These are phyloP conservation scores for Gremmenia infestans DNA, from an alignment of 2,329 filamentous ascomycete genomes.

Conservation along the genomic window DNA sequence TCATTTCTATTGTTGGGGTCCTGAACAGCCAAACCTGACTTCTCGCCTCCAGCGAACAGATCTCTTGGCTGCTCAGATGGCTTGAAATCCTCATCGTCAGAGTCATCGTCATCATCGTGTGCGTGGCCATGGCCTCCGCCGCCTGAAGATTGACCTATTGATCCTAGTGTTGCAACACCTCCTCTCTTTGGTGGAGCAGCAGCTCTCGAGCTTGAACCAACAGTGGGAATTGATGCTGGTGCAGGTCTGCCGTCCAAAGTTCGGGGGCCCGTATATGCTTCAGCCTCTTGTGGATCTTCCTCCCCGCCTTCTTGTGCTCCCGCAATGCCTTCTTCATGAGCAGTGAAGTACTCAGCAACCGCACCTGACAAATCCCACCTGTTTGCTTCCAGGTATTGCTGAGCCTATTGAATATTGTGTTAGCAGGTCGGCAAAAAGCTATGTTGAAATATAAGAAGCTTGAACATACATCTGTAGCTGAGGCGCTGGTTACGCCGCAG, in stretches of 20 bases:
- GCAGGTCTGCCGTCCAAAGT: conserved; percentile 60
- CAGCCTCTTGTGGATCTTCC: conserved; percentile 32
- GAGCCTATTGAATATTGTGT: conserved; percentile 46
- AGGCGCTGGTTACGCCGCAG: conserved; percentile 49
- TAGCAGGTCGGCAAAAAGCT: conserved; percentile 1
- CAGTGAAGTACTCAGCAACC: conserved; percentile 56
- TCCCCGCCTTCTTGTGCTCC: conserved; percentile 41
- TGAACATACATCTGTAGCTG: conserved; percentile 41
- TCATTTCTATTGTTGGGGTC: conserved; percentile 50
- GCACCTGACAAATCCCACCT: conserved; percentile 63
- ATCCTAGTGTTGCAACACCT: conserved; percentile 57
- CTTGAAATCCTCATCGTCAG: conserved; percentile 50
- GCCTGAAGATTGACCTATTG: conserved; percentile 34
- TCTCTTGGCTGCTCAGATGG: conserved; percentile 58
- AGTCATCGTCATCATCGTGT: conserved; percentile 55
- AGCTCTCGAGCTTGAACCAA: conserved; percentile 20
- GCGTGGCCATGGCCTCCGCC: conserved; percentile 40
- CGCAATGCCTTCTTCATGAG: conserved; percentile 46
- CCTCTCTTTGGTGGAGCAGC: conserved; percentile 26
- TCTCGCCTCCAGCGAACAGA: conserved; percentile 79
- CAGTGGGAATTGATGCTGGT: conserved; percentile 34
- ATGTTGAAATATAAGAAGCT: background rate
- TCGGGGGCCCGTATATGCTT: conserved; percentile 54
- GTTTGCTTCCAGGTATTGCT: conserved; percentile 59
- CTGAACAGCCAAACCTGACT: conserved; percentile 67